These are phyloP conservation scores for Scedosporium aurantiacum DNA, from an alignment of 2,329 filamentous ascomycete species.

Conservation along the genomic window DNA sequence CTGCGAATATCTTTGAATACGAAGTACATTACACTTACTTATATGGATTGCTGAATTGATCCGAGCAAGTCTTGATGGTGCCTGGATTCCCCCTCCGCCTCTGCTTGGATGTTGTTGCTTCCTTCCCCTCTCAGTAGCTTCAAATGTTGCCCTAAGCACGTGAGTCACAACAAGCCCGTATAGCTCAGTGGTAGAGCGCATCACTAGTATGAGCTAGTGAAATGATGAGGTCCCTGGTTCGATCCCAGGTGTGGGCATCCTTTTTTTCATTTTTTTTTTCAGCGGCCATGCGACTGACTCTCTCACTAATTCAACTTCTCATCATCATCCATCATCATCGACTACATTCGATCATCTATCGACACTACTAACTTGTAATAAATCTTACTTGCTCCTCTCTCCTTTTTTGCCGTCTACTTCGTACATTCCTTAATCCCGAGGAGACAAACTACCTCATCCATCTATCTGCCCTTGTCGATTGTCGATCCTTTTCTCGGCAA, in stretches of 20 bases:
- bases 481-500: not conserved
- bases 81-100: no score
- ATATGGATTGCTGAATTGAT: no score
- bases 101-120: no score
- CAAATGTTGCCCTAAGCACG: not conserved
- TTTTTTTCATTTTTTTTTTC: not conserved
- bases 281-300: not conserved
- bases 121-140: not conserved
- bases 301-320: not conserved
- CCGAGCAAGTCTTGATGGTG: no score
- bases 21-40: no score
- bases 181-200: slow-evolving; percentile 1
- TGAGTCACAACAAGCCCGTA: not conserved
- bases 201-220: not conserved
- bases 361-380: not conserved
- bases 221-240: not conserved
- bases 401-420: not conserved
- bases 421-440: not conserved
- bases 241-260: not conserved
- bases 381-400: no score
- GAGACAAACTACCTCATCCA: not conserved
- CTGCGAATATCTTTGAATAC: no score
- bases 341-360: not conserved
- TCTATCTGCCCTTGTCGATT: not conserved
- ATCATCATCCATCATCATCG: not conserved